Evolutionary conservation across 257 asterid genomes (phyloP).

Genomic region (Jacaranda mimosifolia): DNA sequence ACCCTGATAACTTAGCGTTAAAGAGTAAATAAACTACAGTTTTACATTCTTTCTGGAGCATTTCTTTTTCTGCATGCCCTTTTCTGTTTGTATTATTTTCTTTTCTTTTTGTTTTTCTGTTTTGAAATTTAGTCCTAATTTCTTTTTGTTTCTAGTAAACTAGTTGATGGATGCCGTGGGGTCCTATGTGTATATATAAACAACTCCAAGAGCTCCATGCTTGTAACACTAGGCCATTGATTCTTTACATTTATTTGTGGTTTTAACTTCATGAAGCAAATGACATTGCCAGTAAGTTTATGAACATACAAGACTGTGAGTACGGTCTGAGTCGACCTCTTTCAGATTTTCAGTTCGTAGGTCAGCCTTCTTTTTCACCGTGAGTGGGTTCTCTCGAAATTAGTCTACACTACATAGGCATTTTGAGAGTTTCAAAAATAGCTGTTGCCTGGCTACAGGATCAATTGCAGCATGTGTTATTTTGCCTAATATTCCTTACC

Average conservation of each 20-base stretch:
- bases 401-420: background rate
- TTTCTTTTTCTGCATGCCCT: slow-evolving; percentile 26
- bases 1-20: slow-evolving; percentile 53
- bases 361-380: background rate
- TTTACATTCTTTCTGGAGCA: slow-evolving; percentile 58
- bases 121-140: slow-evolving; percentile 36
- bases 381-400: background rate
- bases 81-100: background rate
- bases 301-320: background rate
- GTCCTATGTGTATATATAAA: slow-evolving; percentile 54
- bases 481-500: background rate
- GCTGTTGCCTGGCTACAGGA: background rate
- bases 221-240: slow-evolving; percentile 45
- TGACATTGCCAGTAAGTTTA: slow-evolving; percentile 41
- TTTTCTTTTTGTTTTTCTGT: background rate
- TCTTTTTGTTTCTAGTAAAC: slow-evolving; percentile 28
- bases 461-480: background rate
- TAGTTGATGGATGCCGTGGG: slow-evolving; percentile 47
- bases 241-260: slow-evolving; percentile 48
- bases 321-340: background rate
- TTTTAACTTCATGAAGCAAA: slow-evolving; percentile 25
- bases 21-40: slow-evolving; percentile 71
- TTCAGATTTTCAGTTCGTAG: background rate
- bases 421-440: too few relatives aligned
- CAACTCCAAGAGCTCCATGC: slow-evolving; percentile 50